phyloP scores from a whole-genome alignment of 306 rosid genomes.

The Canavalia ensiformis region DNA sequence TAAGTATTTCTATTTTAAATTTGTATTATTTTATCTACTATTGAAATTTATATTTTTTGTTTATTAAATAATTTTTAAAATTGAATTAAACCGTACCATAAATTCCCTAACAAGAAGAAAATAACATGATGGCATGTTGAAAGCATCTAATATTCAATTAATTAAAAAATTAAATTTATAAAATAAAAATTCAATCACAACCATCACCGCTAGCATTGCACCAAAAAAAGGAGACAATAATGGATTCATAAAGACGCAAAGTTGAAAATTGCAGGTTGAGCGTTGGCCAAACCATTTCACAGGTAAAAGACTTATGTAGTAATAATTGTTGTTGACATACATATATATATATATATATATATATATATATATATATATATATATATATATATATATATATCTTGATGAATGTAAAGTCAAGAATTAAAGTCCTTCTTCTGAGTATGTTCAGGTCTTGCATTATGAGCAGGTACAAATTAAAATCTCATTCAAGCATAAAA shows the following conservation, averaged over 20 bases:
- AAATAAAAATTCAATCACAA: background rate
- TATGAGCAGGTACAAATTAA: background rate
- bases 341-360: too few relatives aligned
- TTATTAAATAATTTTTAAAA: too few relatives aligned
- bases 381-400: too few relatives aligned
- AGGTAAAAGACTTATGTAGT: conserved; percentile 1
- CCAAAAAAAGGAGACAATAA: conserved; percentile 1
- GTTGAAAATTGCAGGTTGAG: conserved; percentile 29
- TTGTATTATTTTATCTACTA: too few relatives aligned
- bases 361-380: too few relatives aligned
- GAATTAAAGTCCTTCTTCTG: conserved; percentile 8
- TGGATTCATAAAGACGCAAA: conserved; percentile 18
- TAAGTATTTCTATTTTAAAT: too few relatives aligned
- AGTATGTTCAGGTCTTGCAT: conserved; percentile 6
- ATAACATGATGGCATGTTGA: background rate
- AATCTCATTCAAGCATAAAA: background rate
- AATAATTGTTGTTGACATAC: background rate
- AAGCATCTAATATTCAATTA: background rate
- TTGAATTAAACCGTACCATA: too few relatives aligned
- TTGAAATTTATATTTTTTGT: too few relatives aligned
- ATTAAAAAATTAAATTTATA: background rate
- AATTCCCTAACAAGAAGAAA: background rate
- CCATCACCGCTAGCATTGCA: conserved; percentile 13
- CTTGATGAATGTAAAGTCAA: background rate
- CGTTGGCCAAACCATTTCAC: conserved; percentile 27